phyloP scores from a whole-genome alignment of 306 rosid species.

The Ormosia emarginata region DNA sequence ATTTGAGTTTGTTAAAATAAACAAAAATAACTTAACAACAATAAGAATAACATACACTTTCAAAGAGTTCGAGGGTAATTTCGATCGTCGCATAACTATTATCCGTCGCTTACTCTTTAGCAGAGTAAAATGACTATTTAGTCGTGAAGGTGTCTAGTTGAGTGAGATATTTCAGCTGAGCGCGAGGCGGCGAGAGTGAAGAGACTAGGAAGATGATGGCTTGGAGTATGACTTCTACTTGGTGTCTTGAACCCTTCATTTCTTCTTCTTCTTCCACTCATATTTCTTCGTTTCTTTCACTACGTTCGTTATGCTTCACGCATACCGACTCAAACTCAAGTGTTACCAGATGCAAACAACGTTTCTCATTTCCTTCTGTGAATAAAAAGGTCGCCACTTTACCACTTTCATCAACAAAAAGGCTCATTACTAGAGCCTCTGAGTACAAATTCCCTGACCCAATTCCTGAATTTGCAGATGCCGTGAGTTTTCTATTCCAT shows the following conservation, averaged over 20 bases:
- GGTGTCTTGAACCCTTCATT: conserved; percentile 10
- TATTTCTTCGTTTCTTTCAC: conserved; percentile 16
- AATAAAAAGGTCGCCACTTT: conserved; percentile 17
- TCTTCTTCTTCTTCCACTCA: conserved; percentile 9
- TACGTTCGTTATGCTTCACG: conserved; percentile 16
- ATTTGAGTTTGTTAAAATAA: too few species aligned
- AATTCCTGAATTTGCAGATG: conserved; percentile 82
- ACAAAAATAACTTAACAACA: too few species aligned
- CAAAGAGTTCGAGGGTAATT: too few species aligned
- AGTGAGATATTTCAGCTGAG: background rate
- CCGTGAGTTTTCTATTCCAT: conserved; percentile 39
- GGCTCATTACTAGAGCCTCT: conserved; percentile 35
- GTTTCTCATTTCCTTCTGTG: conserved; percentile 24
- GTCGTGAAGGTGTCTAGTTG: too few species aligned
- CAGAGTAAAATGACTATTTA: too few species aligned
- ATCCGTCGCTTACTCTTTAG: too few species aligned
- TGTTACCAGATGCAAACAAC: conserved; percentile 5
- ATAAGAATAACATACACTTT: too few species aligned
- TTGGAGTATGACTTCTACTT: conserved; percentile 20
- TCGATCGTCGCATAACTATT: too few species aligned
- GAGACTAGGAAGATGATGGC: conserved; percentile 35
- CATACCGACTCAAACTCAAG: conserved; percentile 1
- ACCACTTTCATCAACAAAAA: conserved; percentile 26
- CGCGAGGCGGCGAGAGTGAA: background rate
- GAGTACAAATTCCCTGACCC: conserved; percentile 97